These are phyloP conservation scores for Boletus patriciae DNA, from an alignment of 768 basidiomycete genomes.

Conservation along the genomic window DNA sequence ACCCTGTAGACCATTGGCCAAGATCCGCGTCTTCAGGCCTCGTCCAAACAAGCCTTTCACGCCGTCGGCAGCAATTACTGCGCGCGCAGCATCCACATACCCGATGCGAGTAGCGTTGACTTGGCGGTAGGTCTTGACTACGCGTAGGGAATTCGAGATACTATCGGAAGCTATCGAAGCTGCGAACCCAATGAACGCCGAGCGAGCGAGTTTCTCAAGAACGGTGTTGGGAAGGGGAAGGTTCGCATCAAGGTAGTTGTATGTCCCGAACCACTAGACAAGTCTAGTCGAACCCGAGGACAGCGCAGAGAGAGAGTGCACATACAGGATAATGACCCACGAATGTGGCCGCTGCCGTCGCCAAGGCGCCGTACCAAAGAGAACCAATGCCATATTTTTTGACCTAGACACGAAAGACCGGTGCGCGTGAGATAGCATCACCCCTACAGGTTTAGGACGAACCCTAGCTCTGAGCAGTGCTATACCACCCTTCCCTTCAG, in stretches of 20 bases:
- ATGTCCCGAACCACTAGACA: conserved; percentile 75
- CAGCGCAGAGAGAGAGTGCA: conserved; percentile 9
- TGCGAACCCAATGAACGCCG: conserved; percentile 88
- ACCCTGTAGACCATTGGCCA: conserved; percentile 91
- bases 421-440: neutral
- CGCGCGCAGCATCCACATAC: conserved; percentile 74
- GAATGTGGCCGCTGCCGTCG: conserved; percentile 91
- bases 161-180: conserved; percentile 87
- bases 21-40: conserved; percentile 83
- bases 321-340: conserved; percentile 86
- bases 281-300: conserved; percentile 3
- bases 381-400: conserved; percentile 72
- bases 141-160: conserved; percentile 83
- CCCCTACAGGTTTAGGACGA: conserved; percentile 11
- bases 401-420: conserved; percentile 44
- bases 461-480: conserved; percentile 67
- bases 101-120: conserved; percentile 80
- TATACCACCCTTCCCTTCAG: conserved; percentile 74
- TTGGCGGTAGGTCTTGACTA: conserved; percentile 95
- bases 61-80: conserved; percentile 76
- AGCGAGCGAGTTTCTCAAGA: conserved; percentile 63
- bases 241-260: conserved; percentile 70
- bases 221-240: conserved; percentile 59
- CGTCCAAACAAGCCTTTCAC: conserved; percentile 80
- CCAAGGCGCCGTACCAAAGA: conserved; percentile 89